Evolutionary conservation across 352 stramenopile species (phyloP).

Genomic region (Blastocystis sp.): DNA sequence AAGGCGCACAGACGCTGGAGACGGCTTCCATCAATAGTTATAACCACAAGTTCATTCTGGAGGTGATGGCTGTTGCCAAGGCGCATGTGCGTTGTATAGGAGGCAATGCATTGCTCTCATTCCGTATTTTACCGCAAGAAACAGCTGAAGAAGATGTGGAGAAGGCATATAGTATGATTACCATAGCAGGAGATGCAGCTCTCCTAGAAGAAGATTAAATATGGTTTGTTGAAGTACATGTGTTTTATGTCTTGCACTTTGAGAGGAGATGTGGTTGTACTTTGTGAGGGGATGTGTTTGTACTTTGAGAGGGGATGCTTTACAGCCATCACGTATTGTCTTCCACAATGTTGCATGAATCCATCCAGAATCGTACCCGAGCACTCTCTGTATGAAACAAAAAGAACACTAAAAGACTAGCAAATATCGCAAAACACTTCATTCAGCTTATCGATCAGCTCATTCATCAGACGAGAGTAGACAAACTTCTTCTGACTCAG

Average conservation of each 20-base stretch:
- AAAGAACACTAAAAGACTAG: not conserved
- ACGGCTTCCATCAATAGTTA: conserved; percentile 65
- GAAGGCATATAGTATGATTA: conserved; percentile 84
- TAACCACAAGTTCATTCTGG: conserved; percentile 77
- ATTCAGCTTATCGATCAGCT: not conserved
- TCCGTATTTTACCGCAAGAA: conserved; percentile 77
- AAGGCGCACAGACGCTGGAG: not conserved
- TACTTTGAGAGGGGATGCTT: not conserved
- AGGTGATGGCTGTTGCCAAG: conserved; percentile 76
- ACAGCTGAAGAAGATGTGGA: conserved; percentile 79
- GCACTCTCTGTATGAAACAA: not conserved
- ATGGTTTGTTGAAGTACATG: not conserved
- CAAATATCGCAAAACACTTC: not conserved
- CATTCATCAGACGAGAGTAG: conserved; percentile 45
- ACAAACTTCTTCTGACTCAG: not conserved
- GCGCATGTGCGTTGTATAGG: conserved; percentile 75
- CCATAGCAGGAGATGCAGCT: conserved; percentile 76
- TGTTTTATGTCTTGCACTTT: not conserved
- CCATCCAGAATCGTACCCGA: too few species aligned
- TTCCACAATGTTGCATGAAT: too few species aligned
- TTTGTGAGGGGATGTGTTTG: not conserved
- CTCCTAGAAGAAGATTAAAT: conserved; percentile 61
- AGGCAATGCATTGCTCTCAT: conserved; percentile 78
- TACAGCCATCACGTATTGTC: too few species aligned
- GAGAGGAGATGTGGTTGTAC: not conserved